Conservation (phyloP, 352 stramenopile species). For the Phytopythium cucurbitacearum region DNA sequence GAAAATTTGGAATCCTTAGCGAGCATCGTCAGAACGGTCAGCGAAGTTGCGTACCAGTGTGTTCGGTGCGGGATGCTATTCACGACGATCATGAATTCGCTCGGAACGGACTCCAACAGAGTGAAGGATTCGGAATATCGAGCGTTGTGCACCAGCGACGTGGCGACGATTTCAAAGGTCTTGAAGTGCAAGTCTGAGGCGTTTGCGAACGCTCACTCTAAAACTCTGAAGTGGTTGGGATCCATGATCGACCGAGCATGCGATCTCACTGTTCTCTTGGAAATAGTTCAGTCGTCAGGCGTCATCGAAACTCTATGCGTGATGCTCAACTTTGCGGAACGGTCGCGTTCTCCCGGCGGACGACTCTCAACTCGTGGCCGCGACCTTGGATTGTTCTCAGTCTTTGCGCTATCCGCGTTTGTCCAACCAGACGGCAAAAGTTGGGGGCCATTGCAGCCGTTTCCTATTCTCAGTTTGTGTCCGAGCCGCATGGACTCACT, state of each 20-base stretch:
- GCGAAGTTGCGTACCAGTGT: slow-evolving; percentile 45
- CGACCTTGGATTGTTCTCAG: slow-evolving; percentile 46
- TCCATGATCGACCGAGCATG: slow-evolving; percentile 63
- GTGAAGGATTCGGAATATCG: slow-evolving; percentile 29
- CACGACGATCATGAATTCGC: slow-evolving; percentile 46
- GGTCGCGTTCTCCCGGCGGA: slow-evolving; percentile 43
- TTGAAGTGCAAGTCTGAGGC: slow-evolving; percentile 27
- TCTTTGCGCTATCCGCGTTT: slow-evolving; percentile 67
- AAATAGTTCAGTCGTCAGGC: slow-evolving; percentile 51
- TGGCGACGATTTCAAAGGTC: slow-evolving; percentile 36
- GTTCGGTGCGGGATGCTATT: slow-evolving; percentile 64
- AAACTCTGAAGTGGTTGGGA: slow-evolving; percentile 76
- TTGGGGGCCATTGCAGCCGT: slow-evolving; percentile 47
- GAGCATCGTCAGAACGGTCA: slow-evolving; percentile 11
- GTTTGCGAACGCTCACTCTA: slow-evolving; percentile 33
- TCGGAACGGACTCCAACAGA: slow-evolving; percentile 9
- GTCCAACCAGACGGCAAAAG: slow-evolving; percentile 62
- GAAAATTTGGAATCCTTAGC: slow-evolving; percentile 6
- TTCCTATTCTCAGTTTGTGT: slow-evolving; percentile 50
- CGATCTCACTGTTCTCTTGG: slow-evolving; percentile 46
- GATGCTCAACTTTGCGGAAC: slow-evolving; percentile 41
- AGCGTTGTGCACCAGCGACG: slow-evolving; percentile 36
- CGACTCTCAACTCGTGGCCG: slow-evolving; percentile 33
- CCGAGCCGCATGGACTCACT: not conserved
- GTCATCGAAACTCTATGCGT: slow-evolving; percentile 62